Conservation (phyloP, 345 rosid species). For the Mercurialis annua region DNA sequence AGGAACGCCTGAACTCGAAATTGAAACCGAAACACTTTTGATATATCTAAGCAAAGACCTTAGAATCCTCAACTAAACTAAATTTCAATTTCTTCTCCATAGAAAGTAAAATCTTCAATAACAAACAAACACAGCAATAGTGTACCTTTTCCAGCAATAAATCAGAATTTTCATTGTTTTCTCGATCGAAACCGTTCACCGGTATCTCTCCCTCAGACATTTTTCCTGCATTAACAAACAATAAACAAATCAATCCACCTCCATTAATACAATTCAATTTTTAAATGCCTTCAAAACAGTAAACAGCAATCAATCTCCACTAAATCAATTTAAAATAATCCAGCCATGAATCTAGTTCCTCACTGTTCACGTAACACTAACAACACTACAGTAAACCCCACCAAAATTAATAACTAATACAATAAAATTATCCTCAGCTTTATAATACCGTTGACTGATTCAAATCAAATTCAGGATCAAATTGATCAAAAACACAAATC, state of each 20-base stretch:
- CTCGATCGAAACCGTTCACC: constrained; percentile 34
- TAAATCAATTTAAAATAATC: neutral
- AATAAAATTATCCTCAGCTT: constrained; percentile 2
- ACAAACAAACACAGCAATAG: neutral
- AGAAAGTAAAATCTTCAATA: neutral
- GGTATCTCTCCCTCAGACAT: constrained; percentile 32
- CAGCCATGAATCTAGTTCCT: neutral
- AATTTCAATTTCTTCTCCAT: neutral
- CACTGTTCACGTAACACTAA: constrained; percentile 5
- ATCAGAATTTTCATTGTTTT: constrained; percentile 22
- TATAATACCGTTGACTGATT: neutral
- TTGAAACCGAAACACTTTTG: too few species aligned
- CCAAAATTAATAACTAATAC: neutral
- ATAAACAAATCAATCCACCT: constrained; percentile 9
- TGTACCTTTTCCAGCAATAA: constrained; percentile 36
- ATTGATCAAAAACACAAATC: neutral
- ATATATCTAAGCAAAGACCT: too few species aligned
- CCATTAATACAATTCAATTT: neutral
- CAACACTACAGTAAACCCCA: neutral
- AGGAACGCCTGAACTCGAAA: too few species aligned
- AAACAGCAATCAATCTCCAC: neutral
- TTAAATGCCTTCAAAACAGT: neutral
- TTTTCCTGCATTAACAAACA: constrained; percentile 29
- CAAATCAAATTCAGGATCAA: neutral
- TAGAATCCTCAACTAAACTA: neutral